Conservation (phyloP, 116 monocot species). For the Trichopus zeylanicus region DNA sequence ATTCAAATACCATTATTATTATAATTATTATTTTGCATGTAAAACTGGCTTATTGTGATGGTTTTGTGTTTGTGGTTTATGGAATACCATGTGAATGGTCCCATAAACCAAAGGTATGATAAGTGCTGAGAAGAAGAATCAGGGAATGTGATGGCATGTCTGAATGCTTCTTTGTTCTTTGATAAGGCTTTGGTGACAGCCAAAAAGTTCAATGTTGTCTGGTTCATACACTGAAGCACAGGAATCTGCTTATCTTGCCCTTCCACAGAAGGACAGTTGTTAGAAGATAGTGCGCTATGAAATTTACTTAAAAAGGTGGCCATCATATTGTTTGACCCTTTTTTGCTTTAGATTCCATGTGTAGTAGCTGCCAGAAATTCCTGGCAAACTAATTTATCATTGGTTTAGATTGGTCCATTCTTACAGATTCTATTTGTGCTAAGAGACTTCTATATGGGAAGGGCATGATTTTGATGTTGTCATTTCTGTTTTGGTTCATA, state of each 20-base stretch:
- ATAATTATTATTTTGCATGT: neutral
- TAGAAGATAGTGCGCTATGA: too few species aligned
- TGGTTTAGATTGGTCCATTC: neutral
- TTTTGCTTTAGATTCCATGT: conserved; percentile 11
- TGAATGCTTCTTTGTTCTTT: conserved; percentile 16
- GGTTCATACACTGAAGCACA: conserved; percentile 7
- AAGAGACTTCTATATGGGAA: too few species aligned
- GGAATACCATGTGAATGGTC: conserved; percentile 6
- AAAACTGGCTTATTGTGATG: too few species aligned
- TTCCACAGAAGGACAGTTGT: neutral
- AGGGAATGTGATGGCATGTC: conserved; percentile 11
- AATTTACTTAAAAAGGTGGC: neutral
- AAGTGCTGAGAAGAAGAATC: neutral
- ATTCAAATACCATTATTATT: neutral
- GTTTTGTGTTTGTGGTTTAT: neutral
- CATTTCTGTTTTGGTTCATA: conserved; percentile 14
- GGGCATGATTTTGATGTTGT: too few species aligned
- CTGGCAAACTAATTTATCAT: neutral
- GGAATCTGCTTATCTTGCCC: conserved; percentile 1
- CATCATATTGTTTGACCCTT: neutral
- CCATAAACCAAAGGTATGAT: neutral
- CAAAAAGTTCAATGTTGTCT: conserved; percentile 11
- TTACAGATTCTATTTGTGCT: too few species aligned
- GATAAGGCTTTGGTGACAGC: neutral
- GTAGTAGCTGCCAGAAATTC: too few species aligned